Evolutionary conservation across 441 rosid species (phyloP).

Genomic region (Adansonia rubrostipa): DNA sequence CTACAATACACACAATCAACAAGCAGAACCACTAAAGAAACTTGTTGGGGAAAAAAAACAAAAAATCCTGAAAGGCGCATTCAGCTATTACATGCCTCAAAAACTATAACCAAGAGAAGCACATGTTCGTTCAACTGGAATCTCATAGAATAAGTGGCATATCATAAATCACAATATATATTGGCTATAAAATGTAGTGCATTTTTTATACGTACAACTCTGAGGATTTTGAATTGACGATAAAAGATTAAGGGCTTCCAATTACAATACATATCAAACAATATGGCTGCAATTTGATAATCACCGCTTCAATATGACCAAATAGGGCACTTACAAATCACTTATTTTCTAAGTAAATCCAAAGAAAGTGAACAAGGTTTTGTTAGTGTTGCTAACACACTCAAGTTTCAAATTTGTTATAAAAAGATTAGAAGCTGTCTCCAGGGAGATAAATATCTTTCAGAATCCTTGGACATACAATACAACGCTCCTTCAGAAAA

Average conservation of each 20-base stretch:
- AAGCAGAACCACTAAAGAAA: constrained; percentile 23
- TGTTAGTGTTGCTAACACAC: not conserved
- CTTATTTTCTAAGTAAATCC: not conserved
- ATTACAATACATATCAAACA: not conserved
- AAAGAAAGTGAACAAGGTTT: not conserved
- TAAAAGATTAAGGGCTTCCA: not conserved
- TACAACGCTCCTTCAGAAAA: not conserved
- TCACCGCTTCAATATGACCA: not conserved
- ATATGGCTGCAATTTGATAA: not conserved
- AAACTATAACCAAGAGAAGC: not conserved
- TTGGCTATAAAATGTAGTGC: not conserved
- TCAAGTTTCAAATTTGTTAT: not conserved
- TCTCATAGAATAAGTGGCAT: not conserved
- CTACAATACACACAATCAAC: constrained; percentile 41
- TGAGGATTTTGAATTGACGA: not conserved
- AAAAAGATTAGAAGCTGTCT: not conserved
- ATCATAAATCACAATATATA: not conserved
- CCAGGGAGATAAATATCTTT: not conserved
- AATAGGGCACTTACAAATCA: not conserved
- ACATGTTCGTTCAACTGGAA: not conserved
- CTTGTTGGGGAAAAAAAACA: constrained; percentile 1
- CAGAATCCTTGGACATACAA: not conserved
- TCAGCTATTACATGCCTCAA: not conserved
- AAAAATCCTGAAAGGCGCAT: not conserved
- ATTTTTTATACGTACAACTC: not conserved